phyloP scores from a whole-genome alignment of 208 protist species.

The Leishmania tropica region DNA sequence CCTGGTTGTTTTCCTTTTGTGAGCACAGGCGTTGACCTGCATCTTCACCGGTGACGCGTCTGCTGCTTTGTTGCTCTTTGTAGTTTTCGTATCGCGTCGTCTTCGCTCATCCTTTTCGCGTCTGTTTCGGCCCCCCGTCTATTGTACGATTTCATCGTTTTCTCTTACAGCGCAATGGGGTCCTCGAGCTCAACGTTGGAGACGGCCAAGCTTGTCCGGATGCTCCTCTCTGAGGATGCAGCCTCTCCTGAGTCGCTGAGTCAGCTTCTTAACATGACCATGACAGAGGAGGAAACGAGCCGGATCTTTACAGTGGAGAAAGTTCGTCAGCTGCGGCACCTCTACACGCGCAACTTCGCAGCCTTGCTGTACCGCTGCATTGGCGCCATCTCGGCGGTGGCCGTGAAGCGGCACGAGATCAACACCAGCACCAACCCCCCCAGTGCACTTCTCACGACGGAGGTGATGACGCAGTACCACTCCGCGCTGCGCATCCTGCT shows the following conservation, averaged over 20 bases:
- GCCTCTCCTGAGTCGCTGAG: conserved; percentile 33
- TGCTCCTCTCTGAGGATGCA: conserved; percentile 33
- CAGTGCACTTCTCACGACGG: conserved; percentile 15
- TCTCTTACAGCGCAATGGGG: conserved; percentile 46
- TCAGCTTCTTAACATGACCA: conserved; percentile 36
- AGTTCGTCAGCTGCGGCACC: conserved; percentile 76
- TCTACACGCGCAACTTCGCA: conserved; percentile 83
- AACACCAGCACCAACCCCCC: conserved; percentile 27
- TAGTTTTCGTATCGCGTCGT: neutral
- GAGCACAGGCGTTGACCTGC: neutral
- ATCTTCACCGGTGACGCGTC: neutral
- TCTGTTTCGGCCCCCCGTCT: neutral
- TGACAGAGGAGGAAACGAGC: conserved; percentile 52
- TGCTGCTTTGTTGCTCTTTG: neutral
- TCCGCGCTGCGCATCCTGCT: conserved; percentile 68
- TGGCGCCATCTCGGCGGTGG: conserved; percentile 46
- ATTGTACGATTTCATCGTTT: neutral
- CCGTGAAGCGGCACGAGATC: conserved; percentile 25
- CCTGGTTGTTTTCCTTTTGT: neutral
- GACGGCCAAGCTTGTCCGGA: conserved; percentile 44
- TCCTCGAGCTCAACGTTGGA: conserved; percentile 66
- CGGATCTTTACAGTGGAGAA: conserved; percentile 50
- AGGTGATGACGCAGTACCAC: conserved; percentile 40
- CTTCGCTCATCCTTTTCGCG: neutral
- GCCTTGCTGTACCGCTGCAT: conserved; percentile 73